Evolutionary conservation across 495 filamentous ascomycete genomes (phyloP).

Genomic region (Bryoglossum gracile): DNA sequence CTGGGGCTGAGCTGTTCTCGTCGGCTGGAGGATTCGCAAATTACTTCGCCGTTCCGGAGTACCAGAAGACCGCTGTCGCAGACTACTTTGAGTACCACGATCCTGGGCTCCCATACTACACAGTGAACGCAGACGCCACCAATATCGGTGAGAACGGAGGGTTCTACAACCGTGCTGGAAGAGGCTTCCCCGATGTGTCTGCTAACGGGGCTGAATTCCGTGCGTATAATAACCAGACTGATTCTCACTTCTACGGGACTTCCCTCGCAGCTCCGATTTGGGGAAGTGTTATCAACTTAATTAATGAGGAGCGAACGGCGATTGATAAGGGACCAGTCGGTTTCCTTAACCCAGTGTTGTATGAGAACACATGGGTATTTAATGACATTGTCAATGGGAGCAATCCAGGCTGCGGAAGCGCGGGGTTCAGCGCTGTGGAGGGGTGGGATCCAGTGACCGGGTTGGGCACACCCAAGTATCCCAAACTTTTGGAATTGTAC

Average conservation of each 20-base stretch:
- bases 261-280: conserved; percentile 31
- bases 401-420: conserved; percentile 39
- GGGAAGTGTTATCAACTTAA: conserved; percentile 39
- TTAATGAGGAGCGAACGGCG: conserved; percentile 40
- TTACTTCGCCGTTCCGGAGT: conserved; percentile 34
- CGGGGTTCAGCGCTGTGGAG: conserved; percentile 42
- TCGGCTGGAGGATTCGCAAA: conserved; percentile 44
- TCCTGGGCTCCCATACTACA: conserved; percentile 33
- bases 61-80: conserved; percentile 28
- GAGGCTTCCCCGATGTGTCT: conserved; percentile 33
- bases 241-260: conserved; percentile 28
- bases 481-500: conserved; percentile 39
- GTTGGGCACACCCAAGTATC: conserved; percentile 47
- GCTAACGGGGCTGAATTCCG: conserved; percentile 29
- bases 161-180: conserved; percentile 33
- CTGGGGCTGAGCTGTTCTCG: conserved; percentile 21
- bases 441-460: conserved; percentile 58
- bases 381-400: conserved; percentile 43
- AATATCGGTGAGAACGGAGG: conserved; percentile 22
- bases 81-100: conserved; percentile 23
- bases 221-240: conserved; percentile 28
- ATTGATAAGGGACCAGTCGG: conserved; percentile 44
- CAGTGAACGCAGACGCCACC: conserved; percentile 19
- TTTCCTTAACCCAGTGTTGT: conserved; percentile 47
- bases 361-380: conserved; percentile 38